phyloP scores from a whole-genome alignment of 352 stramenopile species.

The Phytophthora vignae region DNA sequence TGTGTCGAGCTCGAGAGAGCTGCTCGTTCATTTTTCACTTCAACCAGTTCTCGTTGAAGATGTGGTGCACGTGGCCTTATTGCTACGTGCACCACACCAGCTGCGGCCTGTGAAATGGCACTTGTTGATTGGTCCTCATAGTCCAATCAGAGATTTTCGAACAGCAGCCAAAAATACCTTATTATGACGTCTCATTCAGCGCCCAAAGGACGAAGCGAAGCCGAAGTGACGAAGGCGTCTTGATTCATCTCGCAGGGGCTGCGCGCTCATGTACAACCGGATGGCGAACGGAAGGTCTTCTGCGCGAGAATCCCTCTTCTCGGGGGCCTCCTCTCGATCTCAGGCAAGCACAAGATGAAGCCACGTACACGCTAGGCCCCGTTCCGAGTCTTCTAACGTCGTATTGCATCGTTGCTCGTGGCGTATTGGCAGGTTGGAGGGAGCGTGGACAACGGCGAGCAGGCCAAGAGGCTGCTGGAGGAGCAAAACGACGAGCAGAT shows the following conservation, averaged over 20 bases:
- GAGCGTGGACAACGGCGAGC: constrained; percentile 68
- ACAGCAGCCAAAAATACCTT: constrained; percentile 12
- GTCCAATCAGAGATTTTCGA: constrained; percentile 10
- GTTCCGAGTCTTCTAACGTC: neutral
- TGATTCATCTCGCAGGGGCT: constrained; percentile 2
- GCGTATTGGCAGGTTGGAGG: constrained; percentile 38
- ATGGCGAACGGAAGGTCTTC: constrained; percentile 66
- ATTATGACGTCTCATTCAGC: constrained; percentile 6
- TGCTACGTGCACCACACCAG: neutral
- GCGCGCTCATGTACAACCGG: constrained; percentile 78
- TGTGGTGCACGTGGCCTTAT: neutral
- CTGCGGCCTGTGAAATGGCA: neutral
- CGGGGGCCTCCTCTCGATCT: constrained; percentile 53
- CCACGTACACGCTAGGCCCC: neutral
- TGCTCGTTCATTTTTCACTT: too few species aligned
- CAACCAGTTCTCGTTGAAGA: too few species aligned
- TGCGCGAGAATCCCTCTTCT: constrained; percentile 75
- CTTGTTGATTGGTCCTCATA: constrained; percentile 9
- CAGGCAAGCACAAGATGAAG: constrained; percentile 40
- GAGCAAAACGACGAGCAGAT: constrained; percentile 92
- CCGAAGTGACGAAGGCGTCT: neutral
- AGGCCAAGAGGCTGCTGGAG: constrained; percentile 81
- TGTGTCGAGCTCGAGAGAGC: too few species aligned
- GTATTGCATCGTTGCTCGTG: constrained; percentile 4
- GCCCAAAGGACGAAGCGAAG: constrained; percentile 7